Conservation (phyloP, 495 filamentous ascomycete species). For the Pseudevernia furfuracea region DNA sequence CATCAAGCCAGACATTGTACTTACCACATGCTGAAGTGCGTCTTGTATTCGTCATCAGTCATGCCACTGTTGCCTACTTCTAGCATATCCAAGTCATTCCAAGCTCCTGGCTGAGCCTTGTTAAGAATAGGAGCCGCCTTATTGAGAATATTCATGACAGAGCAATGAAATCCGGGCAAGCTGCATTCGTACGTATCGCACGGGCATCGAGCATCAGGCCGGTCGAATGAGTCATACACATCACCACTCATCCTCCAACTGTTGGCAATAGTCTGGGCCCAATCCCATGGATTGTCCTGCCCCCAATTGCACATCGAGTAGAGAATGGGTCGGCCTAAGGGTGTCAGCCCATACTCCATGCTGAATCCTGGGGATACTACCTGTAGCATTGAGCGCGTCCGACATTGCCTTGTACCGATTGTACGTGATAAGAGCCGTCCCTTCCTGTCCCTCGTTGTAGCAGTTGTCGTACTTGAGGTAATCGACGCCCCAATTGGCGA, state of each 20-base stretch:
- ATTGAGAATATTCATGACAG: slow-evolving; percentile 46
- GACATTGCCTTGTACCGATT: slow-evolving; percentile 53
- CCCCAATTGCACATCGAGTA: slow-evolving; percentile 46
- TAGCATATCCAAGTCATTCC: slow-evolving; percentile 48
- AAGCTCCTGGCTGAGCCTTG: slow-evolving; percentile 31
- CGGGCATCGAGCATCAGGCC: slow-evolving; percentile 35
- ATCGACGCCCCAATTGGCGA: slow-evolving; percentile 54
- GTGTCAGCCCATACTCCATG: slow-evolving; percentile 56
- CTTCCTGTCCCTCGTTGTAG: slow-evolving; percentile 45
- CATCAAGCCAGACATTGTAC: background rate
- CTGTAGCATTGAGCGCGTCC: slow-evolving; percentile 49
- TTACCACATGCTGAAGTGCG: slow-evolving; percentile 34
- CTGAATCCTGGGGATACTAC: background rate
- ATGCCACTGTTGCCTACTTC: slow-evolving; percentile 57
- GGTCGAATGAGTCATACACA: slow-evolving; percentile 35
- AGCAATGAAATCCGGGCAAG: slow-evolving; percentile 48
- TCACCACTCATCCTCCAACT: slow-evolving; percentile 52
- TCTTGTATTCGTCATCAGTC: slow-evolving; percentile 35
- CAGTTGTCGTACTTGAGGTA: slow-evolving; percentile 72
- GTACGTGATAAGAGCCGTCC: slow-evolving; percentile 41
- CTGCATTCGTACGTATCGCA: slow-evolving; percentile 39
- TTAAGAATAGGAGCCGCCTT: slow-evolving; percentile 35
- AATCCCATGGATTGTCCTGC: slow-evolving; percentile 45
- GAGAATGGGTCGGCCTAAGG: slow-evolving; percentile 47
- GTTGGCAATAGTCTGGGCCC: slow-evolving; percentile 50